Conservation (phyloP, 2,329 filamentous ascomycete species). For the Botrytis fragariae region DNA sequence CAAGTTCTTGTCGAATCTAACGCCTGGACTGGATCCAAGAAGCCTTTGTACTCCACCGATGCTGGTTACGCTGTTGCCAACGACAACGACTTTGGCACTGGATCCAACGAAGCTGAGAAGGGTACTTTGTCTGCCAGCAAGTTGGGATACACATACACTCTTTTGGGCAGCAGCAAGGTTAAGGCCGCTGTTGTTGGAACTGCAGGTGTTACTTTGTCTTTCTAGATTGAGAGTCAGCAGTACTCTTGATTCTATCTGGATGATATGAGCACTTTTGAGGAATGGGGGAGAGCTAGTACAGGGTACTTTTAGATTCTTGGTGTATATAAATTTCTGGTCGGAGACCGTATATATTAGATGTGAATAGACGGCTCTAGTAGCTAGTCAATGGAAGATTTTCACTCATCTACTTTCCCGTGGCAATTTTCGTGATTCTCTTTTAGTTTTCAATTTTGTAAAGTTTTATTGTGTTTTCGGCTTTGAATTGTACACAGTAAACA, state of each 20-base stretch:
- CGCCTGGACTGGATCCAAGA: conserved; percentile 45
- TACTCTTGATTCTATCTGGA: neutral
- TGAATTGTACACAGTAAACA: neutral
- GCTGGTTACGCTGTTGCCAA: conserved; percentile 45
- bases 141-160: conserved; percentile 52
- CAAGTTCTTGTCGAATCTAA: conserved; percentile 58
- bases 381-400: neutral
- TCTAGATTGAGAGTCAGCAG: conserved; percentile 26
- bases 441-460: neutral
- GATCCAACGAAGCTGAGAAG: conserved; percentile 47
- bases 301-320: neutral
- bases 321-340: neutral
- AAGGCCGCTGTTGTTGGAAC: conserved; percentile 40
- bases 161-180: conserved; percentile 50
- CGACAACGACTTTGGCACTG: conserved; percentile 49
- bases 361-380: neutral
- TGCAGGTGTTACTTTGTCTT: conserved; percentile 39
- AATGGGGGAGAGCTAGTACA: neutral
- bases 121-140: conserved; percentile 44
- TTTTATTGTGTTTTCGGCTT: neutral
- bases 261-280: neutral
- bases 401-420: neutral
- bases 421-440: neutral
- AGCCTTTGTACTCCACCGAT: conserved; percentile 36
- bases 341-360: neutral